Evolutionary conservation across 2,329 filamentous ascomycete species (phyloP), one percentile per base, ranked within the genome.

Genomic region (Fusarium zealandicum): DNA sequence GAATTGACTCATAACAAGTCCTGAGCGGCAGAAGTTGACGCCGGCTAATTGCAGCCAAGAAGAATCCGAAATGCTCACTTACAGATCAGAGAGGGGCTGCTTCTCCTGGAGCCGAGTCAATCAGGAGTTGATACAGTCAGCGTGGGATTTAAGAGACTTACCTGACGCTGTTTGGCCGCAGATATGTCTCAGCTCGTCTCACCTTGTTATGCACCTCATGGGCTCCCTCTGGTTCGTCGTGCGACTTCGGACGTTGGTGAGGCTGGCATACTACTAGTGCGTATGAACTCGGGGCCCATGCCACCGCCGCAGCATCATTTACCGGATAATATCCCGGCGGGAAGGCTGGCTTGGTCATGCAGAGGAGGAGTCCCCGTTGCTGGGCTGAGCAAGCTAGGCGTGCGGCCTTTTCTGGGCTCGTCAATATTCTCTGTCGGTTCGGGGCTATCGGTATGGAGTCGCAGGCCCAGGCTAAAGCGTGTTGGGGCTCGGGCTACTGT

Each of bases 401-500:
- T 51, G 64, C 60, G 64, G 64, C 57, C 64, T 65, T 67, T 66
- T 66, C 57, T 65, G 45, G 54, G 54, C 51, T 63, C 54, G 47
- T 56, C 50, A 49, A 51, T 54, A 45, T 63, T 60, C 63, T 53
- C 59, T 31, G 4, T 25, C 22, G 4, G 7, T 57, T 49, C 40
- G 61, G 64, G 39, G 49, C 35, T 46, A 48, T 66, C 64, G 64
- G 63, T 63, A 55, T 56, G 47, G 44, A 50, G 49, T 63, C 22
- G 40, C 43, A 33, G 38, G 44, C 35, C 39, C 49, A 59, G 52
- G 54, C 54, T 63, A 63, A 50, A 43, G 59, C 57, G 48, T 31
- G 61, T 66, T 68, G 63, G 65, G 63, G 52, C 47, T 67, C 65
- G 65, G 65, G 57, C 55, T 67, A 59, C 65, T 67, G 63, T 68